Conservation (phyloP, 176 grass and related monocot species). For the Eremochloa ophiuroides region DNA sequence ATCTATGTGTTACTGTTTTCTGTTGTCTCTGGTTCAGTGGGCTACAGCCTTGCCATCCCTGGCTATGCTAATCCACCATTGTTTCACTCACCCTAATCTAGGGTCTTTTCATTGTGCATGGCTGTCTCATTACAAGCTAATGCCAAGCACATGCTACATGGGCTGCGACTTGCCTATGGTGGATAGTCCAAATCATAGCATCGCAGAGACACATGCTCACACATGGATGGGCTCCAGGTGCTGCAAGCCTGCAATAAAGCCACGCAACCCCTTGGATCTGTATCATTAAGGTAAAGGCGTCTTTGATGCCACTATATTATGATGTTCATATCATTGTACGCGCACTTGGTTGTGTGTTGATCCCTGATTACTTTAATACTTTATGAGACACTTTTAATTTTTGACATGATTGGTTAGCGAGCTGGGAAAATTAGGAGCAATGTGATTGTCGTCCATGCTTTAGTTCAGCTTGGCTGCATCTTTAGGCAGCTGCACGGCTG, state of each 20-base stretch:
- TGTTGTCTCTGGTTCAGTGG: constrained; percentile 12
- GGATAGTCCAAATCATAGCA: constrained; percentile 37
- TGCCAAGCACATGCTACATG: constrained; percentile 39
- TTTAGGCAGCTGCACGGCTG: neutral
- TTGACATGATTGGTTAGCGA: neutral
- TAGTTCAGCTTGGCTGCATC: constrained; percentile 7
- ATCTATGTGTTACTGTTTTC: neutral
- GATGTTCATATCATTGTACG: constrained; percentile 13
- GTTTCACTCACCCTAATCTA: constrained; percentile 13
- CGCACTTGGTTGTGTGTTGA: neutral
- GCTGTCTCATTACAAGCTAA: constrained; percentile 29
- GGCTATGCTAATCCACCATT: neutral
- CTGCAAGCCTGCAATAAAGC: constrained; percentile 33
- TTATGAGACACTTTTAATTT: constrained; percentile 11
- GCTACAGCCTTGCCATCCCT: neutral
- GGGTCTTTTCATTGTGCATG: neutral
- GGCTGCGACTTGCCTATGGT: constrained; percentile 17
- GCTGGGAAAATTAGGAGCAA: neutral
- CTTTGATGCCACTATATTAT: neutral
- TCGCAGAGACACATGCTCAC: constrained; percentile 31
- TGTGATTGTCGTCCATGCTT: constrained; percentile 1
- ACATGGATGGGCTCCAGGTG: constrained; percentile 55
- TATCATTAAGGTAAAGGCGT: constrained; percentile 27
- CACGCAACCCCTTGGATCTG: neutral
- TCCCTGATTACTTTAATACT: constrained; percentile 21